Evolutionary conservation across 139 green algal genomes (phyloP).

Genomic region (Auxenochlorella pyrenoidosa): DNA sequence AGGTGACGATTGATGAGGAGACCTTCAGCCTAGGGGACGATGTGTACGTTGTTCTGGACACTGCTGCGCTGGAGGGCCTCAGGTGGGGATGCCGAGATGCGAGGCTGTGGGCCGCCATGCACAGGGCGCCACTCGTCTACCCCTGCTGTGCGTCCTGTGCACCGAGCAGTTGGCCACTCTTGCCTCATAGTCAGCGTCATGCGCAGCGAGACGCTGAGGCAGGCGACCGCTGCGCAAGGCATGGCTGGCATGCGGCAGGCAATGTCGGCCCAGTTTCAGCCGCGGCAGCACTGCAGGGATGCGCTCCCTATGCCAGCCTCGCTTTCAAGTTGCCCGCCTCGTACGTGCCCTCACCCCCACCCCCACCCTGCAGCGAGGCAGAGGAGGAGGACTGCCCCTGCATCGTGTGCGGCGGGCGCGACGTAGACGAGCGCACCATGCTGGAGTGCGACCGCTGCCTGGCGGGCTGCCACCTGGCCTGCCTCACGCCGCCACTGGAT

Average conservation of each 20-base stretch:
- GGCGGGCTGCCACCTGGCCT: slow-evolving; percentile 87
- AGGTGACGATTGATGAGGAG: slow-evolving; percentile 15
- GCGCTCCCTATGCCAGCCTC: no score
- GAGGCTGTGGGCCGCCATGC: not conserved
- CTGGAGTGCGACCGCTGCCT: slow-evolving; percentile 93
- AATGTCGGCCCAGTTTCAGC: no score
- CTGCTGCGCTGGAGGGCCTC: not conserved
- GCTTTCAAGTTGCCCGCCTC: no score
- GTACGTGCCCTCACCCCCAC: not conserved
- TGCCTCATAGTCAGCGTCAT: not conserved
- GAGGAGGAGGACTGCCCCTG: slow-evolving; percentile 36
- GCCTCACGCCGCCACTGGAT: slow-evolving; percentile 78
- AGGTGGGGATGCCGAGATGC: not conserved
- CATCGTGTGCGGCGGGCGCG: slow-evolving; percentile 29
- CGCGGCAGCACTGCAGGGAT: no score
- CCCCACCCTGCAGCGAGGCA: slow-evolving; percentile 17
- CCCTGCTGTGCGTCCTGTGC: no score
- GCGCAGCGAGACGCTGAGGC: no score
- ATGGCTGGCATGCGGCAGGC: no score
- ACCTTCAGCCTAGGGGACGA: slow-evolving; percentile 37
- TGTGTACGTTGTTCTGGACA: slow-evolving; percentile 53
- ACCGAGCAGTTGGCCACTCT: no score
- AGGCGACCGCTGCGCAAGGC: no score
- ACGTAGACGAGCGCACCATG: slow-evolving; percentile 56
- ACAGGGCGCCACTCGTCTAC: no score